Evolutionary conservation across 2,329 filamentous ascomycete genomes (phyloP).

Genomic region (Stenocarpella maydis): DNA sequence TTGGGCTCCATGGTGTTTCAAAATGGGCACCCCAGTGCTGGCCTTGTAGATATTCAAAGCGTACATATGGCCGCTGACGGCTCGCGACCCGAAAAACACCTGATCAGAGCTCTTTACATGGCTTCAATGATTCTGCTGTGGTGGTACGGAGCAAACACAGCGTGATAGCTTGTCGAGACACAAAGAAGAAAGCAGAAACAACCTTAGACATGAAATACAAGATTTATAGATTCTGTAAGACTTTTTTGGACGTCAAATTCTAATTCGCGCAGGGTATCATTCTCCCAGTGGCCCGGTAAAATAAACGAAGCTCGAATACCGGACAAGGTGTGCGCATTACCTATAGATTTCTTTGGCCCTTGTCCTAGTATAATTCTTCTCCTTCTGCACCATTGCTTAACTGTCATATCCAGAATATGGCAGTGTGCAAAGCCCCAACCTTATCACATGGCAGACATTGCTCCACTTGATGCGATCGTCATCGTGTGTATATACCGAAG

Average conservation of each 20-base stretch:
- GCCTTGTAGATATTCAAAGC: neutral
- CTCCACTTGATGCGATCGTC: slow-evolving; percentile 36
- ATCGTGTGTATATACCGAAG: slow-evolving; percentile 44
- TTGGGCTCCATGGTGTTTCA: neutral
- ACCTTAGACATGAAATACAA: no score
- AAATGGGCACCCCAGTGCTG: neutral
- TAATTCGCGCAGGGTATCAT: neutral
- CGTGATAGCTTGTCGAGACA: no score
- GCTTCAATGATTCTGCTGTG: no score
- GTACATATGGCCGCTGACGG: no score
- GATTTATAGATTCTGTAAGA: no score
- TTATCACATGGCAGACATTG: neutral
- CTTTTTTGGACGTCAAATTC: neutral
- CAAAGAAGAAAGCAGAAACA: no score
- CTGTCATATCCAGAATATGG: neutral
- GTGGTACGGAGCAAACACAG: no score
- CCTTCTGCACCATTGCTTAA: neutral
- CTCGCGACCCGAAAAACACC: no score
- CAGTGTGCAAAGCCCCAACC: neutral
- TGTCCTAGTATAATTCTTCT: neutral
- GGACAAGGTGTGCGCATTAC: neutral
- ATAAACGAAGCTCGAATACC: neutral
- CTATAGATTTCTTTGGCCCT: neutral
- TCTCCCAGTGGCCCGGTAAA: neutral
- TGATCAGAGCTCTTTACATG: no score